phyloP scores from a whole-genome alignment of 345 rosid genomes.

The Brassica nigra region DNA sequence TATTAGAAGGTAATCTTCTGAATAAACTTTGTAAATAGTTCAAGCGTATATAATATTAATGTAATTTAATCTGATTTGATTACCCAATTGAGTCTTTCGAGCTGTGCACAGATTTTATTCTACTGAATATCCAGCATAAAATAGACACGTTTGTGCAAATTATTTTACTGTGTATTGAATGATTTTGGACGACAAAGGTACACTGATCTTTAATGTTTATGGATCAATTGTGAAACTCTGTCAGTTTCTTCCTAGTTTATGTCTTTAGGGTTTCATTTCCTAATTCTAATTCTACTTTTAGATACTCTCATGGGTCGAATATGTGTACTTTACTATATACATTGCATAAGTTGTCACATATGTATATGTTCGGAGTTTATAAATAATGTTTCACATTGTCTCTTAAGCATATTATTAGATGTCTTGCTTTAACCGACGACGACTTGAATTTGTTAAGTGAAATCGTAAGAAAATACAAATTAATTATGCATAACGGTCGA shows the following conservation, averaged over 20 bases:
- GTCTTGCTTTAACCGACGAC: conserved; percentile 14
- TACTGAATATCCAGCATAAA: conserved; percentile 25
- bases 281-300: neutral
- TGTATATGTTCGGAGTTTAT: neutral
- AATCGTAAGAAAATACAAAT: neutral
- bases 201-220: neutral
- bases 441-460: conserved; percentile 2
- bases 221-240: neutral
- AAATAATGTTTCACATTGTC: conserved; percentile 1
- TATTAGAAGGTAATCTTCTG: neutral
- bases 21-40: conserved; percentile 23
- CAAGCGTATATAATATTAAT: conserved; percentile 15
- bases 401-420: conserved; percentile 23
- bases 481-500: conserved; percentile 16
- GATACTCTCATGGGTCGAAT: neutral
- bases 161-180: conserved; percentile 18
- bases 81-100: conserved; percentile 28
- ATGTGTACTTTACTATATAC: neutral
- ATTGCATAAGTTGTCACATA: neutral
- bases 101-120: conserved; percentile 39
- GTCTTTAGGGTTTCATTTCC: neutral
- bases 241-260: conserved; percentile 13
- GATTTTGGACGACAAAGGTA: neutral
- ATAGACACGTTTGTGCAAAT: conserved; percentile 6
- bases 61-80: conserved; percentile 31